These are phyloP conservation scores for Malus domestica DNA, from an alignment of 306 rosid genomes.

Conservation along the genomic window ASM211411v1 NC_041801.1:18397501-18398000, in stretches of 20 bases:
- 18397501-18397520: constrained; percentile 55
- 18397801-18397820: constrained; percentile 77
- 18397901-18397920: constrained; percentile 87
- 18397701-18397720: constrained; percentile 97
- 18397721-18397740: constrained; percentile 89
- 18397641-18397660: constrained; percentile 58
- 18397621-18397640: constrained; percentile 46
- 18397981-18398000: constrained; percentile 42
- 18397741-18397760: constrained; percentile 87
- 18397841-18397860: constrained; percentile 94
- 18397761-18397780: constrained; percentile 73
- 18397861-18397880: constrained; percentile 76
- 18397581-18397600: constrained; percentile 79
- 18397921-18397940: constrained; percentile 78
- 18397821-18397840: constrained; percentile 97
- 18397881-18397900: constrained; percentile 84
- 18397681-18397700: constrained; percentile 81
- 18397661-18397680: constrained; percentile 62
- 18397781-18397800: constrained; percentile 92
- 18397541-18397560: constrained; percentile 87
- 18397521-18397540: constrained; percentile 93
- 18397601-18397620: constrained; percentile 67
- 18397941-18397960: constrained; percentile 61
- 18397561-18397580: constrained; percentile 61
- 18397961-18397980: constrained; percentile 44